These are phyloP conservation scores for Dissophora ornata DNA, from an alignment of 192 early-diverging fungal genomes.

Conservation along the genomic window DNA sequence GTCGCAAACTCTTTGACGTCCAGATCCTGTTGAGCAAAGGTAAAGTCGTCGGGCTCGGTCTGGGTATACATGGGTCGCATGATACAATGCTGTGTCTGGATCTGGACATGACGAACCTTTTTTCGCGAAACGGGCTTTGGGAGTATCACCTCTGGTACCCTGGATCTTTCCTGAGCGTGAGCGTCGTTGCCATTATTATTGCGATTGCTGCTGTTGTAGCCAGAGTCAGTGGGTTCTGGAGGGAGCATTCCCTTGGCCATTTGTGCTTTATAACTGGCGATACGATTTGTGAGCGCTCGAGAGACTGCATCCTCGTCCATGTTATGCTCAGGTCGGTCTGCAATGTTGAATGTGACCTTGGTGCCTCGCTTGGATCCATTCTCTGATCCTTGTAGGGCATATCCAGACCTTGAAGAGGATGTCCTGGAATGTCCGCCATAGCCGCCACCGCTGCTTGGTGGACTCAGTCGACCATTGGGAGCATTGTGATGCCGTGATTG, in stretches of 20 bases:
- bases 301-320: conserved; percentile 18
- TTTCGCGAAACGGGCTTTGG: conserved; percentile 28
- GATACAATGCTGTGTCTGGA: conserved; percentile 53
- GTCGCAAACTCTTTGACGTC: conserved; percentile 24
- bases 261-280: conserved; percentile 32
- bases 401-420: too few relatives aligned
- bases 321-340: conserved; percentile 1
- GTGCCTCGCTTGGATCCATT: conserved; percentile 16
- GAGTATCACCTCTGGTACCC: conserved; percentile 7
- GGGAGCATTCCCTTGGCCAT: conserved; percentile 5
- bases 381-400: not conserved
- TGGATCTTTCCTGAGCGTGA: not conserved
- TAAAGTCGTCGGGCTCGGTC: conserved; percentile 30
- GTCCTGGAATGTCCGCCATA: too few relatives aligned
- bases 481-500: not conserved
- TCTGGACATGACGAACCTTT: conserved; percentile 50
- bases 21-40: not conserved
- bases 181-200: not conserved
- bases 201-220: not conserved
- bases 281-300: conserved; percentile 18
- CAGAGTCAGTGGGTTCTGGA: not conserved
- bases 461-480: too few relatives aligned
- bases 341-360: conserved; percentile 44
- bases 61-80: conserved; percentile 49
- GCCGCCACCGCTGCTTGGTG: too few relatives aligned